Percentiles rank a stretch among this genome's conserved stretches.
Evolutionary conservation across 768 basidiomycete species (phyloP).

Genomic region (Agaricus blazei): DNA sequence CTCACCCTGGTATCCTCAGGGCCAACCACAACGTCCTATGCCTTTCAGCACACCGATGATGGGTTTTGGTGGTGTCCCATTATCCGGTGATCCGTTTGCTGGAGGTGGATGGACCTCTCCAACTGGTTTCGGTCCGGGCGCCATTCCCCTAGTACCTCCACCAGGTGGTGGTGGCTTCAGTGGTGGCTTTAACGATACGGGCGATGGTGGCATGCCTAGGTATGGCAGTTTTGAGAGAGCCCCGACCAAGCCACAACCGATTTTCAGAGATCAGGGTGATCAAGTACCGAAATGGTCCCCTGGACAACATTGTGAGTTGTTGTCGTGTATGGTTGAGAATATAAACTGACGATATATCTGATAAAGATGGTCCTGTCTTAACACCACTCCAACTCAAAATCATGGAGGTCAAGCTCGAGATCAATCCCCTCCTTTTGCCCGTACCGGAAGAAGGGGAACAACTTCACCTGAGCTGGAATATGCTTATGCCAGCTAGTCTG

Average conservation of each 20-base stretch:
- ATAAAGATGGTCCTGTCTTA: conserved; percentile 49
- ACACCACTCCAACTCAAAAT: conserved; percentile 51
- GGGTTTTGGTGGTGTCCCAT: too few species aligned
- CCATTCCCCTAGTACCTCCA: too few species aligned
- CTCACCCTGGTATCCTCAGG: not conserved
- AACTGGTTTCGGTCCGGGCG: not conserved
- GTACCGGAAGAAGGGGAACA: conserved; percentile 33
- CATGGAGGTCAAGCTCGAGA: conserved; percentile 37
- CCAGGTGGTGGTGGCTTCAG: too few species aligned
- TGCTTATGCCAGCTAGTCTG: conserved; percentile 59
- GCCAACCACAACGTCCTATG: not conserved
- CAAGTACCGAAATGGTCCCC: conserved; percentile 4
- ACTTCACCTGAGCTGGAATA: conserved; percentile 66
- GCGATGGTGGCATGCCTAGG: not conserved
- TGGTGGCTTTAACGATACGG: not conserved
- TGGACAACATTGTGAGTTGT: conserved; percentile 10
- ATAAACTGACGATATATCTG: too few species aligned
- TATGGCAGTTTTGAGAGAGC: too few species aligned
- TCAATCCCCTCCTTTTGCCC: conserved; percentile 65
- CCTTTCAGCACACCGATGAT: too few species aligned
- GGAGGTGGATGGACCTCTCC: not conserved
- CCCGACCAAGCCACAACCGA: too few species aligned
- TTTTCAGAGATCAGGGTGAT: not conserved
- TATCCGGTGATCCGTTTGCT: not conserved
- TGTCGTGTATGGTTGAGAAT: too few species aligned